Evolutionary conservation across 2,329 filamentous ascomycete genomes (phyloP), one percentile per base, ranked within the genome.

Genomic region (Amphichorda felina): DNA sequence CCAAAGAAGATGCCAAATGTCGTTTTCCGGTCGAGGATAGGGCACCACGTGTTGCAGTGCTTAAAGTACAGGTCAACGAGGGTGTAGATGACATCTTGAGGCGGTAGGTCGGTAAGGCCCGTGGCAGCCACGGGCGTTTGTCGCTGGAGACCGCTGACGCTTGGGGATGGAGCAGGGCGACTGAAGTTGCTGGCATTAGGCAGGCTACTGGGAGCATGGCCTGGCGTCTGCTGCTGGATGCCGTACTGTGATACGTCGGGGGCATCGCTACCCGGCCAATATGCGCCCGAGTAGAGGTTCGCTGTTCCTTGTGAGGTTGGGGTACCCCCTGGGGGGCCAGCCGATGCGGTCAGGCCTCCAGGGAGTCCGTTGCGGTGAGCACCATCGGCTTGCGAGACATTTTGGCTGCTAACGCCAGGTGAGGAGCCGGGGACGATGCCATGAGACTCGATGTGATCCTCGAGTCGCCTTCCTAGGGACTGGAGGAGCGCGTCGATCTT

Each of bases 21-120:
- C 0, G 60, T 57, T 37, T 64, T 62, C 7, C 61, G 54, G 30
- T 64, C 60, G 9, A 64, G 53, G 10, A 64, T 62, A 0, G 61
- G 61, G 34, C 60, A 64, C 73, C 73, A 78, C 0, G 72, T 72
- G 43, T 76, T 76, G 48, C 74, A 70, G 48, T 78, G 72, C 44
- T 74, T 75, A 57, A 78, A 77, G 51, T 73, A 78, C 7, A 77
- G 55, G 40, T 76, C 72, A 13, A 74, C 70, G 2, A 78, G 55
- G 3, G 66, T 69, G 40, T 75, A 77, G 4, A 76, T 51, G 10
- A 77, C 57, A 41, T 77, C 72, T 41, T 75, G 72, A 0, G 73
- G 70, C 3, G 73, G 73, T 1, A 77, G 63, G 36, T 75, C 58
- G 48, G 46, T 60, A 43, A 47, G 34, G 24, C 16, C 30, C n/a